A percentile compares a stretch with the other conserved stretches of the same genome.
Evolutionary conservation across 495 filamentous ascomycete species (phyloP).

Genomic region (Trichoderma reesei): DNA sequence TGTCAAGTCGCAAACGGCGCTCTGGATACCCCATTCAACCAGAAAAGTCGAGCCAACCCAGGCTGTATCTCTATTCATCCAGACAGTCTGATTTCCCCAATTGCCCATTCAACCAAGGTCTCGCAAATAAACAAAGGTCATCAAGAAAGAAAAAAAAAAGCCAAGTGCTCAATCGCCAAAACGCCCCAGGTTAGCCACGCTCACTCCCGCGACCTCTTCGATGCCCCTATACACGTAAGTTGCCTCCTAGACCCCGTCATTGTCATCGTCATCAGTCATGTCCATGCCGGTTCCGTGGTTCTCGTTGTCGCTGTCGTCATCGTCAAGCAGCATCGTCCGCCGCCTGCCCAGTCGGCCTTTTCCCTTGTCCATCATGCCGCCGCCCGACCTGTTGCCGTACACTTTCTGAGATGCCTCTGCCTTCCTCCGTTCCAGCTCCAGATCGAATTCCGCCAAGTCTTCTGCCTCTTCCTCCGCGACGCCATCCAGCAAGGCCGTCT

Average conservation of each 20-base stretch:
- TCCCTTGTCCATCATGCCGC: conserved; percentile 3
- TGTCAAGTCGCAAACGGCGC: too few relatives aligned
- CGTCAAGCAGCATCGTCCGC: neutral
- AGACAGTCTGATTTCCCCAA: neutral
- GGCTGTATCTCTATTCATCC: neutral
- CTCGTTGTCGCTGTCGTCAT: neutral
- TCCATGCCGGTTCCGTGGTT: conserved; percentile 12
- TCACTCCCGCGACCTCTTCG: neutral
- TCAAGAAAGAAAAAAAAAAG: neutral
- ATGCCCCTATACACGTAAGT: neutral
- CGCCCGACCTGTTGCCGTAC: neutral
- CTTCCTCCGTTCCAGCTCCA: conserved; percentile 6
- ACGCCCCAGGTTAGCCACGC: conserved; percentile 6
- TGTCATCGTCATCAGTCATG: conserved; percentile 15
- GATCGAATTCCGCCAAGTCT: conserved; percentile 13
- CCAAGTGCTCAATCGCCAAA: neutral
- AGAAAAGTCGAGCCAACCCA: neutral
- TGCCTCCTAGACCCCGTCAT: conserved; percentile 1
- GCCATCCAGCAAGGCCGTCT: conserved; percentile 43
- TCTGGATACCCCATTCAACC: too few relatives aligned
- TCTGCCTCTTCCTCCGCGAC: conserved; percentile 12
- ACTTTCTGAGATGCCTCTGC: conserved; percentile 4
- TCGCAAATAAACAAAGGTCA: too few relatives aligned
- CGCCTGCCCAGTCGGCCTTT: conserved; percentile 11
- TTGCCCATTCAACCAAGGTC: too few relatives aligned